Conservation (phyloP, 306 rosid genomes). For the Fagus crenata region DNA sequence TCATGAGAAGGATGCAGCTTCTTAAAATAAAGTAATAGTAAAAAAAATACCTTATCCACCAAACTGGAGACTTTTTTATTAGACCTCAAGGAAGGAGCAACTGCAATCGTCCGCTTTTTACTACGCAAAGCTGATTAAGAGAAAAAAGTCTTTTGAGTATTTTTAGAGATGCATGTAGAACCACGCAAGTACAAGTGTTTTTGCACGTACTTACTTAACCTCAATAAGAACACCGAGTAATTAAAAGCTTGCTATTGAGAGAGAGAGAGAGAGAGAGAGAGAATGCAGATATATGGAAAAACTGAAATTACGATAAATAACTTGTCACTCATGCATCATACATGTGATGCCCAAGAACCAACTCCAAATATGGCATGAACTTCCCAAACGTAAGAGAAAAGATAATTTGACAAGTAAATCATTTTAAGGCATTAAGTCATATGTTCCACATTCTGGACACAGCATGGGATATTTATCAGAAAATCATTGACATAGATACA, state of each 20-base stretch:
- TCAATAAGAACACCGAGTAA: neutral
- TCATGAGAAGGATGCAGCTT: neutral
- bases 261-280: neutral
- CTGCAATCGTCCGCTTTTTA: constrained; percentile 69
- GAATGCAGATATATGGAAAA: neutral
- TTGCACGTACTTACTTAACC: no score
- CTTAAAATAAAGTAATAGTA: no score
- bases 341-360: neutral
- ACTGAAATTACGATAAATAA: neutral
- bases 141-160: constrained; percentile 1
- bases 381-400: neutral
- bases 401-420: neutral
- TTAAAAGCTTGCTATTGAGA: neutral
- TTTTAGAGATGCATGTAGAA: neutral
- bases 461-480: neutral
- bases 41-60: constrained; percentile 69
- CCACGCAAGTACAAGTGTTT: neutral
- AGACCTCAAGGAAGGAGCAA: constrained; percentile 79
- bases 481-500: neutral
- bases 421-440: neutral
- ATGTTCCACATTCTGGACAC: no score
- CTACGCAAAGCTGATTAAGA: constrained; percentile 50
- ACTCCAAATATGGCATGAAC: neutral
- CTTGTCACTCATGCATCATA: neutral
- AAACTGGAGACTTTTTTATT: constrained; percentile 92